Conservation (phyloP, 2,329 filamentous ascomycete species). For the Botrytis tulipae region DNA sequence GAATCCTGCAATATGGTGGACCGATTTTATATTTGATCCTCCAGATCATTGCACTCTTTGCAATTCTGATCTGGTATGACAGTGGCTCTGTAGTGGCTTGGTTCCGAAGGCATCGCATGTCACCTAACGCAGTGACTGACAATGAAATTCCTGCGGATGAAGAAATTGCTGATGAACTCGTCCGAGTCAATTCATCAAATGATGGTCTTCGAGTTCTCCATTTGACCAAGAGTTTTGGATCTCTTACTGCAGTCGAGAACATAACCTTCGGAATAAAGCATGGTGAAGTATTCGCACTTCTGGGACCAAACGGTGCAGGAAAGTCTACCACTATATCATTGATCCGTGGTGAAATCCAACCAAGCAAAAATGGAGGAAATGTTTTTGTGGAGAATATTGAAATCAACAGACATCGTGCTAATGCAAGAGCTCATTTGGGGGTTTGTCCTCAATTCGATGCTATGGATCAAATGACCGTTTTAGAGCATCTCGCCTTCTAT, state of each 20-base stretch:
- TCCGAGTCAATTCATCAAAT: conserved; percentile 56
- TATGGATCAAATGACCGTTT: conserved; percentile 85
- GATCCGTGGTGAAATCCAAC: conserved; percentile 83
- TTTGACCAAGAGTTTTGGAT: conserved; percentile 75
- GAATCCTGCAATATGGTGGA: conserved; percentile 73
- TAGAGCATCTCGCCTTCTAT: conserved; percentile 85
- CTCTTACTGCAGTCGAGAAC: conserved; percentile 80
- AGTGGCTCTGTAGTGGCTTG: conserved; percentile 64
- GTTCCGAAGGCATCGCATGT: conserved; percentile 42
- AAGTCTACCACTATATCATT: conserved; percentile 88
- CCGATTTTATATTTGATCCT: conserved; percentile 80
- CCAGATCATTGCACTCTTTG: conserved; percentile 70
- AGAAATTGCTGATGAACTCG: conserved; percentile 64
- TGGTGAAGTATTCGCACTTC: conserved; percentile 81
- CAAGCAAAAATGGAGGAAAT: conserved; percentile 66
- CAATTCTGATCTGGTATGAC: conserved; percentile 75
- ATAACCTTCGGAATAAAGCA: conserved; percentile 78
- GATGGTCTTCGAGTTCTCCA: conserved; percentile 68
- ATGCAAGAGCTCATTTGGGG: conserved; percentile 75
- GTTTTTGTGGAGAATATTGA: conserved; percentile 77
- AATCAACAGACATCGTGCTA: conserved; percentile 68
- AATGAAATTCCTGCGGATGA: conserved; percentile 32
- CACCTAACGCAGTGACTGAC: conserved; percentile 18
- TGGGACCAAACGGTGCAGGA: conserved; percentile 88
- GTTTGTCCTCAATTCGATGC: conserved; percentile 89